These are phyloP conservation scores for Parathielavia appendiculata DNA, from an alignment of 495 filamentous ascomycete genomes.

Conservation along the genomic window DNA sequence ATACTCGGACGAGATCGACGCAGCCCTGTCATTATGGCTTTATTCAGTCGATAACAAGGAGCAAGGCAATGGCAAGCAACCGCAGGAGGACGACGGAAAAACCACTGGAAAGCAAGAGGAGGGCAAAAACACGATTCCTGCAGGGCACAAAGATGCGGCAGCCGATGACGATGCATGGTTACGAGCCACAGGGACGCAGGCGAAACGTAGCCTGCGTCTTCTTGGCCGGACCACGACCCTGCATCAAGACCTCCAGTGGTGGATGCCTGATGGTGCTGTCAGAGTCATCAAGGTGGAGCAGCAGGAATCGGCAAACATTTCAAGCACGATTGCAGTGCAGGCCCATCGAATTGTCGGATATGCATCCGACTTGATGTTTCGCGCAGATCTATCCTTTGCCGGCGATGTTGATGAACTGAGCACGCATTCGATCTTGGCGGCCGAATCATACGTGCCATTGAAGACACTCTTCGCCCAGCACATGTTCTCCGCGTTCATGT, in stretches of 20 bases:
- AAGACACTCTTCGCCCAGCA: background rate
- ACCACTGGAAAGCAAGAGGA: background rate
- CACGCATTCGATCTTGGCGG: background rate
- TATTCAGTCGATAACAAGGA: background rate
- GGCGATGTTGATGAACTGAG: too few species aligned
- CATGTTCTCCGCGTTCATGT: slow-evolving; percentile 1
- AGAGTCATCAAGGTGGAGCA: background rate
- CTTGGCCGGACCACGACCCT: background rate
- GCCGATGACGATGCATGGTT: background rate
- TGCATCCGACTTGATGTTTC: background rate
- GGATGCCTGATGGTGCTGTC: background rate
- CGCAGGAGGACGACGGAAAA: too few species aligned
- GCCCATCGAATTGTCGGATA: background rate
- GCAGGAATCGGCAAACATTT: background rate
- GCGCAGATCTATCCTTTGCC: too few species aligned
- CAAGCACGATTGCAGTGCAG: background rate
- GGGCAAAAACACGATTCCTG: background rate
- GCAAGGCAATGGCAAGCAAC: too few species aligned
- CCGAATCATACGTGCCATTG: background rate
- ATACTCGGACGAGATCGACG: background rate
- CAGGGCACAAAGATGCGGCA: background rate
- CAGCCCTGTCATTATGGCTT: background rate
- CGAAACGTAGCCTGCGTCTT: background rate
- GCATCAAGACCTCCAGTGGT: background rate
- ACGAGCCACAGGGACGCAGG: background rate